Percentiles rank a stretch among this genome's conserved stretches.
Conservation (phyloP, 345 rosid genomes). For the Gynandropsis gynandra region DNA sequence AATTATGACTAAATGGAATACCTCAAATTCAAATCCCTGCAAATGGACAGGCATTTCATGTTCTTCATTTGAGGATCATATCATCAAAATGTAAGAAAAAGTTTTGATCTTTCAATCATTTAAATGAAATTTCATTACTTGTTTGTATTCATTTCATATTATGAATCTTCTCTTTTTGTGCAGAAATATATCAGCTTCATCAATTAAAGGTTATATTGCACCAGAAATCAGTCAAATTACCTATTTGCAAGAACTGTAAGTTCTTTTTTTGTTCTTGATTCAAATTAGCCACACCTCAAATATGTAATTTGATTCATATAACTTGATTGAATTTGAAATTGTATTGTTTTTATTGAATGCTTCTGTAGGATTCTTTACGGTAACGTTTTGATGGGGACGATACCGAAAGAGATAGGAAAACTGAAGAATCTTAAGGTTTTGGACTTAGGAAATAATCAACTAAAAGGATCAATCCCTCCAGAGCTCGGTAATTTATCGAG, state of each 20-base stretch:
- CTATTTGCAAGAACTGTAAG: conserved; percentile 68
- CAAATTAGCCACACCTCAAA: background rate
- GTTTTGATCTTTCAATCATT: background rate
- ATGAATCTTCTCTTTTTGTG: conserved; percentile 18
- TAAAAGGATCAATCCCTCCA: conserved; percentile 75
- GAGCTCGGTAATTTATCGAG: conserved; percentile 67
- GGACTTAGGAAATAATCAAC: conserved; percentile 87
- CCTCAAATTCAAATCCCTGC: conserved; percentile 78
- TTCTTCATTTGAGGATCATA: conserved; percentile 53
- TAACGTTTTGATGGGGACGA: conserved; percentile 61
- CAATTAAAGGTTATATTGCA: conserved; percentile 74
- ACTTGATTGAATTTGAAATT: conserved; percentile 8
- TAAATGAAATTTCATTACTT: no score
- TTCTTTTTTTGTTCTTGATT: conserved; percentile 14
- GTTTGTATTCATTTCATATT: background rate
- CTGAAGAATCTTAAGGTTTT: conserved; percentile 62
- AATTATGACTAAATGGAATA: conserved; percentile 80
- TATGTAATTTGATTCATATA: conserved; percentile 22
- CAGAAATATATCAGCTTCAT: conserved; percentile 72
- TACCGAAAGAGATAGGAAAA: conserved; percentile 83
- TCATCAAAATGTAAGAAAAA: conserved; percentile 62
- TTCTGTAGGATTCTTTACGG: conserved; percentile 62
- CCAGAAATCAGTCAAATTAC: conserved; percentile 72
- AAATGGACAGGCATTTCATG: conserved; percentile 72
- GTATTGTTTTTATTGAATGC: conserved; percentile 14